Conservation (phyloP, 1,284 basidiomycete species). For the Naganishia sp. region DNA sequence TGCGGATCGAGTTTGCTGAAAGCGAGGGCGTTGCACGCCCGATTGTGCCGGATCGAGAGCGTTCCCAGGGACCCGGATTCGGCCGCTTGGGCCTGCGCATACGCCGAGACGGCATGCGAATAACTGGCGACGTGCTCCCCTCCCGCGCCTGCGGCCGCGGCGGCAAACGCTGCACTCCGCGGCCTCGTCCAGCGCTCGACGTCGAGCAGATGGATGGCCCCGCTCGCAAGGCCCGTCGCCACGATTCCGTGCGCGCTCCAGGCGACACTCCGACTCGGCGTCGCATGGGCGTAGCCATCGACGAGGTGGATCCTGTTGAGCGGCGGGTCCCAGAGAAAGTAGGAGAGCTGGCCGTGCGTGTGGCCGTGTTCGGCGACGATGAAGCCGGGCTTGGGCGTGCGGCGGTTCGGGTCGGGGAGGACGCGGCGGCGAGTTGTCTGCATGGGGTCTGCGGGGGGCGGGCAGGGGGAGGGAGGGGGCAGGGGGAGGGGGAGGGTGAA, state of each 20-base stretch:
- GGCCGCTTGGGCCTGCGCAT: neutral
- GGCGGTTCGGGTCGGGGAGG: conserved; percentile 15
- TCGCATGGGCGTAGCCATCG: conserved; percentile 12
- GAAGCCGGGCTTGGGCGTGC: conserved; percentile 16
- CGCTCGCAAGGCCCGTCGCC: conserved; percentile 10
- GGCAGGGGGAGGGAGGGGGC: neutral
- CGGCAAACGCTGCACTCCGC: conserved; percentile 10
- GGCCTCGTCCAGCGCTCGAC: conserved; percentile 25
- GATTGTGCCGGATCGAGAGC: conserved; percentile 47
- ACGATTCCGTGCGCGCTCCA: conserved; percentile 9
- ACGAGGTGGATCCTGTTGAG: conserved; percentile 26
- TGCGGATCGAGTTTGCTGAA: conserved; percentile 48
- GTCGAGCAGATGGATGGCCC: conserved; percentile 19
- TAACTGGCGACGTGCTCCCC: neutral
- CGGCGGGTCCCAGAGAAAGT: conserved; percentile 17
- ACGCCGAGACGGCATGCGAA: conserved; percentile 16
- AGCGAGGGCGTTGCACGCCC: conserved; percentile 46
- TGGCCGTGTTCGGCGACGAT: conserved; percentile 27
- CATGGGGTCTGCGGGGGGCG: neutral
- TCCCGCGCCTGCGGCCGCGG: neutral
- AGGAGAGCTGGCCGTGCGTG: conserved; percentile 24
- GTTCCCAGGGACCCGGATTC: conserved; percentile 14
- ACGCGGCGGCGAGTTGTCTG: conserved; percentile 25
- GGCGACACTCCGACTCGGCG: conserved; percentile 19
- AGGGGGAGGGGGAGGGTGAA: neutral